Conservation (phyloP, 1,139 yeast species). For the Oligophagozyma castellii region DNA sequence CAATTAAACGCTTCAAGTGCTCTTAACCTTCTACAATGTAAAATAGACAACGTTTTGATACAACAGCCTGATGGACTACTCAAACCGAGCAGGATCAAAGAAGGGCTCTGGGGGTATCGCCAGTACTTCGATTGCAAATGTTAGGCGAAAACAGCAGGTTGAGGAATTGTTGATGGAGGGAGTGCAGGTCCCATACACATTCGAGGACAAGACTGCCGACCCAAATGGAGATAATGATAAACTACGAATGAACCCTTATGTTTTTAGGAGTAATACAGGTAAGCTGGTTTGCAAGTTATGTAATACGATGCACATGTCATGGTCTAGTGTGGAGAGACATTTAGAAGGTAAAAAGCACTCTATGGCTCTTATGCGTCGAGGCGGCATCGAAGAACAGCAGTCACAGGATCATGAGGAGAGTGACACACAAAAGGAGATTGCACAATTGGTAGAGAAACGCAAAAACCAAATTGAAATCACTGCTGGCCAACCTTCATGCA, state of each 20-base stretch:
- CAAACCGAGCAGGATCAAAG: constrained; percentile 35
- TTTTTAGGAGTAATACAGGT: constrained; percentile 48
- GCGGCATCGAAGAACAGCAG: constrained; percentile 17
- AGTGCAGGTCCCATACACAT: constrained; percentile 32
- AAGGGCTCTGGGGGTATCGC: constrained; percentile 50
- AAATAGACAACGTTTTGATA: too few relatives aligned
- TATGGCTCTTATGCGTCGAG: constrained; percentile 35
- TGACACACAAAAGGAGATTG: too few relatives aligned
- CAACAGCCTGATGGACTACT: constrained; percentile 36
- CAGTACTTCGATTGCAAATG: constrained; percentile 42
- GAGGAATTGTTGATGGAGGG: constrained; percentile 34
- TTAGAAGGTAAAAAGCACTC: constrained; percentile 52
- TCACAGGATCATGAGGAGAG: constrained; percentile 19
- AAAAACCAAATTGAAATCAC: constrained; percentile 16
- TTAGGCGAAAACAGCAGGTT: constrained; percentile 41
- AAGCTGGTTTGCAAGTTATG: constrained; percentile 52
- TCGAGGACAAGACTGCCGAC: constrained; percentile 30
- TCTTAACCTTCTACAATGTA: too few relatives aligned
- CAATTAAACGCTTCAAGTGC: too few relatives aligned
- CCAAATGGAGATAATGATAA: constrained; percentile 7
- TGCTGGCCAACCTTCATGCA: constrained; percentile 16
- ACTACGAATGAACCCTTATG: constrained; percentile 42
- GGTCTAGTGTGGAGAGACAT: constrained; percentile 48
- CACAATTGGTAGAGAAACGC: constrained; percentile 10
- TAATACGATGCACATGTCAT: constrained; percentile 45